These are phyloP conservation scores for Venturia pyrina DNA, from an alignment of 2,329 filamentous ascomycete genomes.

Conservation along the genomic window DNA sequence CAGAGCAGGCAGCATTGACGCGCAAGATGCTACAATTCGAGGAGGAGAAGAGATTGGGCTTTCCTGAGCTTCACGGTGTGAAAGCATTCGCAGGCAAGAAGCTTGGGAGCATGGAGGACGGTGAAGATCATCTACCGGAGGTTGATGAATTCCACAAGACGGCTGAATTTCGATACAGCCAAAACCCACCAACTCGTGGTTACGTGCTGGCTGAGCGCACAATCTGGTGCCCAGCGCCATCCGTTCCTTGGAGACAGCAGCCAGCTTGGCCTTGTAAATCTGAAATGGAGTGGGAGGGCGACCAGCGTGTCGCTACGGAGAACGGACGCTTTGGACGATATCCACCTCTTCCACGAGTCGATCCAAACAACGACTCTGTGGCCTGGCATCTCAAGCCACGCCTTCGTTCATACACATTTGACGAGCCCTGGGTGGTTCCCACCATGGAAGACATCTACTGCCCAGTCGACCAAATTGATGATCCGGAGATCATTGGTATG, in stretches of 20 bases:
- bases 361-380: constrained; percentile 1
- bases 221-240: constrained; percentile 4
- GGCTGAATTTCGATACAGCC: not conserved
- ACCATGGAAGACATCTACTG: constrained; percentile 6
- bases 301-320: constrained; percentile 10
- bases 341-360: constrained; percentile 9
- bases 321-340: constrained; percentile 11
- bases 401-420: not conserved
- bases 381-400: not conserved
- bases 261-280: constrained; percentile 5
- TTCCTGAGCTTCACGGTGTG: not conserved
- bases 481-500: not conserved
- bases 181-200: not conserved
- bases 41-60: not conserved
- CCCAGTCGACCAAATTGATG: constrained; percentile 7
- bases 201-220: constrained; percentile 7
- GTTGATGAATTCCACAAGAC: not conserved
- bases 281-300: constrained; percentile 12
- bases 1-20: not conserved
- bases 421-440: constrained; percentile 10
- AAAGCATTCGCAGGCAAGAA: not conserved
- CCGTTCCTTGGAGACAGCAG: not conserved
- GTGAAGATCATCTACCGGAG: not conserved
- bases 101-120: constrained; percentile 3
- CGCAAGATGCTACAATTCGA: not conserved